Base-by-base conservation (phyloP, 306 rosid species). In the Rosa chinensis region DNA sequence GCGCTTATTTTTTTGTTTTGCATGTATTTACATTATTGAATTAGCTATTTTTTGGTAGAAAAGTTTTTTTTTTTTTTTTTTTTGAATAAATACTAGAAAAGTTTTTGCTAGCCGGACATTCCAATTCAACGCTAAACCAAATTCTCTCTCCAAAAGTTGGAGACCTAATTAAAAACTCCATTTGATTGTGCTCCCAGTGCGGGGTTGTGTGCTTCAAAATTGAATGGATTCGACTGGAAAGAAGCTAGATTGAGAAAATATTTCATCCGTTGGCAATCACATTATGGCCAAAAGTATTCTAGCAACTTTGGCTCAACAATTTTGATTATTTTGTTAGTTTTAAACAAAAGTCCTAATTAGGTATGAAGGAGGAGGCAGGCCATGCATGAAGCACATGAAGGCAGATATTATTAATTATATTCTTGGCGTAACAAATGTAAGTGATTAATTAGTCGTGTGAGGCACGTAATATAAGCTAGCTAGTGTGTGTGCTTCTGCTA, bases 381-480 rank as follows among this genome's bases (percentile, higher is more conserved):
- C 70, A 16, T 66, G 70, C 70, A 16, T 66, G 70, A 66, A 66
- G 70, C 23, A 66, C 6, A 66, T 16, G 70, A 35, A 17, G 47
- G 23, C 21, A 37, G 48, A 37, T 17, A 39, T 39, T 39, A 66
- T 6, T 39, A 37, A 66, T 6, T 66, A 37, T 39, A 66, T 66
- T 66, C 71, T 85, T 88, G 77, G 86, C 90, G 91, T 88, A 79
- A 86, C 84, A 88, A 85, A 85, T 61, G 42, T 71, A 85, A 77
- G 63, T 71, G 78, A 52, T 68, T 74, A 63, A 23, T 81, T 73
- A 86, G 85, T 73, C 83, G 90, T 90, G 90, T 73, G 89, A 86
- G 84, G 87, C 92, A 88, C 90, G 94, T 82, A 84, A 88, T n/a
- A 71, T 84, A 45, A 76, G 66, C 37, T 9, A 59, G 39, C 37